phyloP scores from a whole-genome alignment of 352 stramenopile genomes.

The Pythium dissotocum region DNA sequence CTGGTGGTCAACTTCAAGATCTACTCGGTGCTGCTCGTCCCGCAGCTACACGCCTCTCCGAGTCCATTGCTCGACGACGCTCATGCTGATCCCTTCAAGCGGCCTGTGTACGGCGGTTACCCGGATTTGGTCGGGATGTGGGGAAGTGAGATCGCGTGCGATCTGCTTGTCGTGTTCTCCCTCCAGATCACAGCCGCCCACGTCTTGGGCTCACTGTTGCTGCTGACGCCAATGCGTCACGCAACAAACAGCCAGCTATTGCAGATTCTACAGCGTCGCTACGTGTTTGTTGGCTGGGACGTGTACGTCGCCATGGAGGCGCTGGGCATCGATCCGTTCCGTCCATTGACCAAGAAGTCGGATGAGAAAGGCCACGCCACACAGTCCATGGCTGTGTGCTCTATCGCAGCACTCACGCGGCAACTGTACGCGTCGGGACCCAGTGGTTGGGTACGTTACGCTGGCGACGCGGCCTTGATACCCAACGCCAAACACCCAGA shows the following conservation, averaged over 20 bases:
- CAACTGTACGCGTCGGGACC: conserved; percentile 32
- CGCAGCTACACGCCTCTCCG: conserved; percentile 25
- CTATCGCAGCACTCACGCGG: conserved; percentile 26
- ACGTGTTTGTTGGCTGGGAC: conserved; percentile 44
- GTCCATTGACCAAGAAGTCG: conserved; percentile 16
- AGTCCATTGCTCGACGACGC: conserved; percentile 22
- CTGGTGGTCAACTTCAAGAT: conserved; percentile 38
- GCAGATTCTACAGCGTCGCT: conserved; percentile 28
- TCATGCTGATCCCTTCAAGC: conserved; percentile 24
- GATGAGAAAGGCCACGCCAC: conserved; percentile 1
- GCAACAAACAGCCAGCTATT: conserved; percentile 28
- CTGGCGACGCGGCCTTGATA: conserved; percentile 29
- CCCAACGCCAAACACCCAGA: not conserved
- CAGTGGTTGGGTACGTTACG: conserved; percentile 26
- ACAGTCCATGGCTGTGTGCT: conserved; percentile 26
- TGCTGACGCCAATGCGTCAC: conserved; percentile 23
- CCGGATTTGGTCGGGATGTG: conserved; percentile 29
- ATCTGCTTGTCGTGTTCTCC: conserved; percentile 20
- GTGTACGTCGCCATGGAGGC: conserved; percentile 33
- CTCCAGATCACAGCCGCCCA: conserved; percentile 8
- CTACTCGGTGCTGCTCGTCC: conserved; percentile 29
- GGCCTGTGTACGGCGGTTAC: conserved; percentile 26
- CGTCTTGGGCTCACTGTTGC: conserved; percentile 16
- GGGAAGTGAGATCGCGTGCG: conserved; percentile 34
- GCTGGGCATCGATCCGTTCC: conserved; percentile 39